A percentile compares a stretch with the other conserved stretches of the same genome.
Evolutionary conservation across 2,329 filamentous ascomycete species (phyloP).

Genomic region (Chaetothyriales sp.): DNA sequence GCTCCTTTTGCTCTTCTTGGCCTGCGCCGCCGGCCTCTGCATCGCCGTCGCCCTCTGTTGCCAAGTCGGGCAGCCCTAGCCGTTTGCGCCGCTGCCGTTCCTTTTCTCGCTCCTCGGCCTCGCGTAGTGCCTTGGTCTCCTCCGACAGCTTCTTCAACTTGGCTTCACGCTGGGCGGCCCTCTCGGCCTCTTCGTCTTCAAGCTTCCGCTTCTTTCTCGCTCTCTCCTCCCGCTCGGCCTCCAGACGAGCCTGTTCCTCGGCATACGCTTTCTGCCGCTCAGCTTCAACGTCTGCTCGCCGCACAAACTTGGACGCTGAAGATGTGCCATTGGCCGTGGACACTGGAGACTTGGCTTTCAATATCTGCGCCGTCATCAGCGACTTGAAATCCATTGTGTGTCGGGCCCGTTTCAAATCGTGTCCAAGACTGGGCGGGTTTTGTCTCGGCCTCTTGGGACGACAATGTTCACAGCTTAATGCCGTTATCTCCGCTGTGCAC

Average conservation of each 20-base stretch:
- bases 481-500: too few species aligned
- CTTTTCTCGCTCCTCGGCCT: conserved; percentile 60
- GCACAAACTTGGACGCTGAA: conserved; percentile 53
- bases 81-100: conserved; percentile 61
- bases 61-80: conserved; percentile 65
- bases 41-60: conserved; percentile 18
- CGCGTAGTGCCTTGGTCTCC: conserved; percentile 54
- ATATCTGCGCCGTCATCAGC: conserved; percentile 84
- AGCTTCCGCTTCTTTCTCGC: conserved; percentile 69
- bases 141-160: conserved; percentile 72
- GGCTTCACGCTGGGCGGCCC: conserved; percentile 58
- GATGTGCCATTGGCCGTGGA: conserved; percentile 17
- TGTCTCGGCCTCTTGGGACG: too few species aligned
- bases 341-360: conserved; percentile 53
- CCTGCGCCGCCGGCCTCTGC: conserved; percentile 20
- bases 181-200: conserved; percentile 69
- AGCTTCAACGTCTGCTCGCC: conserved; percentile 74
- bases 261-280: conserved; percentile 66
- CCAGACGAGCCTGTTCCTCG: conserved; percentile 63
- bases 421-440: too few species aligned
- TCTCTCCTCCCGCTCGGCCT: conserved; percentile 56
- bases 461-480: too few species aligned
- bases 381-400: conserved; percentile 79
- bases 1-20: conserved; percentile 35
- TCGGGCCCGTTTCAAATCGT: neutral